A percentile compares a stretch with the other conserved stretches of the same genome.
Conservation (phyloP, 306 rosid genomes). For the Hylodesmum podocarpum region DNA sequence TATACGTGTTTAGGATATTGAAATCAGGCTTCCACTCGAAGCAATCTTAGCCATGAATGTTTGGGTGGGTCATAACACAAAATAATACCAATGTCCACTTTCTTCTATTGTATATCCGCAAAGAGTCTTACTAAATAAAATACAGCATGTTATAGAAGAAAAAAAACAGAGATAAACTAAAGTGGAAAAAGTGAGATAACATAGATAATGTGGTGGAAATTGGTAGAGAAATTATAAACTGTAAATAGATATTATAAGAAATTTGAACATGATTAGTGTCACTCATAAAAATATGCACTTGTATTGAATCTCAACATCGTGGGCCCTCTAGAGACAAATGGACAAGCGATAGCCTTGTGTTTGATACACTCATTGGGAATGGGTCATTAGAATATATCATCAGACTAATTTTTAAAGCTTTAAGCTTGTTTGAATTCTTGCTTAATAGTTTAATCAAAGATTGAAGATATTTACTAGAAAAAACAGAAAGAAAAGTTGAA, state of each 20-base stretch:
- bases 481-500: not conserved
- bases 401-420: not conserved
- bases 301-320: slow-evolving; percentile 26
- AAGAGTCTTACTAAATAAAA: not conserved
- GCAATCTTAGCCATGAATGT: slow-evolving; percentile 15
- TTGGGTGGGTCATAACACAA: slow-evolving; percentile 4
- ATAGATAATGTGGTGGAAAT: not conserved
- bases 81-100: slow-evolving; percentile 22
- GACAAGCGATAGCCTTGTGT: slow-evolving; percentile 30
- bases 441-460: not conserved
- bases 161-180: not conserved
- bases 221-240: not conserved
- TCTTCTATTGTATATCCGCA: not conserved
- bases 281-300: not conserved
- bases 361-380: slow-evolving; percentile 10
- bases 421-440: not conserved
- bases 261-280: not conserved
- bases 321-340: slow-evolving; percentile 30
- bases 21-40: not conserved
- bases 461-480: not conserved
- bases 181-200: not conserved
- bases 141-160: not conserved
- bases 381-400: slow-evolving; percentile 1
- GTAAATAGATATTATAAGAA: not conserved
- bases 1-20: not conserved